Evolutionary conservation across 371 early-diverging fungal genomes (phyloP).

Genomic region (Homolaphlyctis polyrhiza): DNA sequence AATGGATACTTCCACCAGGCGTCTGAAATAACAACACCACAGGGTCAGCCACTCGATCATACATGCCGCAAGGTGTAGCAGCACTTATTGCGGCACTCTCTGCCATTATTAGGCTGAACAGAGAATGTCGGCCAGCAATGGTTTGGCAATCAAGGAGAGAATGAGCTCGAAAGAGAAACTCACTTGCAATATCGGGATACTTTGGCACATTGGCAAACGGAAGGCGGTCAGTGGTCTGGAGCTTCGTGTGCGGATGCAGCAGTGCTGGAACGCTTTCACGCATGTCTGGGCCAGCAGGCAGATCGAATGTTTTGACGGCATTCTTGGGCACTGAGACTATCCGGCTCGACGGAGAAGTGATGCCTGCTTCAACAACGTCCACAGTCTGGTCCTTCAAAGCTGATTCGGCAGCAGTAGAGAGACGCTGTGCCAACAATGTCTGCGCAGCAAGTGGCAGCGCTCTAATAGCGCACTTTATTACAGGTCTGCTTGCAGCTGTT

Average conservation of each 20-base stretch:
- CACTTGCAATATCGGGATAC: neutral
- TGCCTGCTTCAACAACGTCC: no score
- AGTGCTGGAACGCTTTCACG: neutral
- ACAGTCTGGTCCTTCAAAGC: no score
- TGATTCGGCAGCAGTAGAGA: no score
- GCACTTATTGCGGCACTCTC: neutral
- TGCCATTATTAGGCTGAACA: neutral
- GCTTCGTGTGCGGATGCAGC: neutral
- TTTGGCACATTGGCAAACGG: neutral
- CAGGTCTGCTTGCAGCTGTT: no score
- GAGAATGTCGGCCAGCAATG: neutral
- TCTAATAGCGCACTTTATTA: no score
- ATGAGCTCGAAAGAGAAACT: neutral
- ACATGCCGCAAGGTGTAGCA: neutral
- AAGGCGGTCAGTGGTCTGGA: neutral
- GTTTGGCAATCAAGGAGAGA: neutral
- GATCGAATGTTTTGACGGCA: no score
- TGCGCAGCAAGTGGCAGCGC: no score
- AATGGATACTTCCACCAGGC: slow-evolving; percentile 14
- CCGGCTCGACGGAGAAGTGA: no score
- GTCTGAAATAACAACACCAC: neutral
- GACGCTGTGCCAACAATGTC: no score
- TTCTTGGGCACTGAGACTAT: neutral
- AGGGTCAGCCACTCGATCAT: neutral
- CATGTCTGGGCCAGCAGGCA: no score